Base-by-base conservation (phyloP, 306 rosid genomes). In the Dalbergia oliveri region DNA sequence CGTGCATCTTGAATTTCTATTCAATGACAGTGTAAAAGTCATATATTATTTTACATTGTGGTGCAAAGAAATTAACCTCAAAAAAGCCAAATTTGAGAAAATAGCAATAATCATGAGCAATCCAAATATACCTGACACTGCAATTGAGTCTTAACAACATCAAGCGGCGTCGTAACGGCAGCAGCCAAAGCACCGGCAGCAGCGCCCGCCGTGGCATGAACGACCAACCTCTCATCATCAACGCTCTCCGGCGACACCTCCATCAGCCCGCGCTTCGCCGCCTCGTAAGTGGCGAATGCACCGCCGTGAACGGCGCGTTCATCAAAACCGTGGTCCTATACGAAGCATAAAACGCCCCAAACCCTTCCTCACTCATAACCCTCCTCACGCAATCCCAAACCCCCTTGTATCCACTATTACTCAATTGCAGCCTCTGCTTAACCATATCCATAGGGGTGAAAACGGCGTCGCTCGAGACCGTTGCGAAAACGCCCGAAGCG, bases 361-460 rank as follows among this genome's bases (percentile, higher is more conserved):
- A 12, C 34, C 97, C 98, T 6, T 93, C 98, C 81, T 93, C 98
- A 16, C 84, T 83, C 84, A 86, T 47, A 45, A 91, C 98, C 85
- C 85, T 90, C 85, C 23, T 81, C 54, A 91, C 86, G 37, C 98
- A 93, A 66, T 93, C 92, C 86, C 80, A 87, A 9, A 93, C 97
- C 1, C 98, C 97, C 49, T 80, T 86, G 70, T 93, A 93, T 5
- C 87, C 92, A 39, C 93, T 90, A 10, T 86, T 88, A 56, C 89
- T 75, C 88, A 93, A 61, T 80, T 93, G 98, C 86, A 93, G 81
- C 70, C 98, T 81, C 90, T 93, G 98, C 87, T 93, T 93, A 82
- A 93, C 98, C 97, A 93, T 86, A 65, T 93, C 98, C 98, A 91
- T 91, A 0, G 98, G 98, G 39, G 98, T 93, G 34, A 93, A 91